Evolutionary conservation across 2,329 filamentous ascomycete genomes (phyloP), one percentile per base, ranked within the genome.

Genomic region (Sporothrix inflata): DNA sequence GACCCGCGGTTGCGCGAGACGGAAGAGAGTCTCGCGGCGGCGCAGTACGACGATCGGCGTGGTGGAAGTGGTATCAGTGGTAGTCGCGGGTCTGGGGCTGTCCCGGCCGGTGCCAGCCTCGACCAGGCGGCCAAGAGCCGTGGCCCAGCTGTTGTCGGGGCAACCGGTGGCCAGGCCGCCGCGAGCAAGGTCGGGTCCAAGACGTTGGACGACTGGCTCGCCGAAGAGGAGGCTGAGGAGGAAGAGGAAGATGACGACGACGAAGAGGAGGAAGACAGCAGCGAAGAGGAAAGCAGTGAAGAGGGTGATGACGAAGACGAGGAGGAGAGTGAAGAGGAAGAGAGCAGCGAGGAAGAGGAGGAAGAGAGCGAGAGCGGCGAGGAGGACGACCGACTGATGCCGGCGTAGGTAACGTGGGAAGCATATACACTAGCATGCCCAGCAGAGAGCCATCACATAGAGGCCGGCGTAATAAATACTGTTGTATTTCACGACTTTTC

Each of bases 141-240:
- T 1, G 47, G 45, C 1, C 30, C 42, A 21, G 73, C 78, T 9
- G 75, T 76, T 27, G 73, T 81, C 9, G 81, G 79, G 51, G 87
- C 83, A 76, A 80, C 82, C 16, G 90, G 90, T 77, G 88, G 83
- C 0, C 75, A 78, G 19, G 81, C 82, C 5, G 90, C 90, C 57
- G 90, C 63, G 45, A 40, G 90, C 66, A 84, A 81, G 12, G 79
- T 85, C 0, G 86, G 86, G 69, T 89, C 89, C 53, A 97, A 97
- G 86, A 93, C 91, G 24, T 83, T 99, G 74, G 94, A 98, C 83
- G 94, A 97, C 79, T 98, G 96, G 94, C 84, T 98, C 72, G 94
- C 91, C 4, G 92, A 94, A 78, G 89, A 89, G 57, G 81, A 82
- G 3, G 83, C 83, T 24, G 83, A 82, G 3, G 85, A 85, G 0